These are phyloP conservation scores for Tolypocladium pustulatum DNA, from an alignment of 2,329 filamentous ascomycete genomes.

Conservation along the genomic window DNA sequence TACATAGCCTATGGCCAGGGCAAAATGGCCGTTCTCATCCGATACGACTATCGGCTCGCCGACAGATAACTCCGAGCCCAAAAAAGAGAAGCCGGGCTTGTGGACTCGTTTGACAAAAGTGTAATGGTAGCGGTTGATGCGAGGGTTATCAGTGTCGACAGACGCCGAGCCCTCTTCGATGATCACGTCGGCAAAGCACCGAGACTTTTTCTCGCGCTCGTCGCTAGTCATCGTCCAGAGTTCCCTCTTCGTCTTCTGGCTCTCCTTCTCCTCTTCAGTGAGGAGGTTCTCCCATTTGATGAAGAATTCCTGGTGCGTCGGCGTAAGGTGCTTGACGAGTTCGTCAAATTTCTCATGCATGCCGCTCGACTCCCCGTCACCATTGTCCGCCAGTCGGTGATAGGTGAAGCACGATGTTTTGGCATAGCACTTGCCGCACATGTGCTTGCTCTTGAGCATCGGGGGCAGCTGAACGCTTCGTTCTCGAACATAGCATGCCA, in stretches of 20 bases:
- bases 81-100: constrained; percentile 62
- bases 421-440: constrained; percentile 82
- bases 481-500: constrained; percentile 77
- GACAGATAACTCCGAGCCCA: constrained; percentile 76
- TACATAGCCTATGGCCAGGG: constrained; percentile 85
- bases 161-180: constrained; percentile 67
- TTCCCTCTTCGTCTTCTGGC: constrained; percentile 77
- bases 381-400: constrained; percentile 80
- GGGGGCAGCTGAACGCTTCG: constrained; percentile 69
- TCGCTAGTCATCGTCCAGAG: constrained; percentile 91
- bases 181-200: constrained; percentile 82
- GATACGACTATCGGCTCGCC: constrained; percentile 96
- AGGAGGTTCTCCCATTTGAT: constrained; percentile 88
- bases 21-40: constrained; percentile 90
- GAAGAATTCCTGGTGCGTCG: constrained; percentile 72
- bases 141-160: constrained; percentile 59
- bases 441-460: constrained; percentile 73
- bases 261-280: constrained; percentile 88
- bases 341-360: constrained; percentile 76
- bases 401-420: constrained; percentile 88
- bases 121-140: constrained; percentile 88
- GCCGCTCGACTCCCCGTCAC: constrained; percentile 69
- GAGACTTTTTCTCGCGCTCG: constrained; percentile 77
- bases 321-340: constrained; percentile 65
- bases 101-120: constrained; percentile 64